A percentile compares a stretch with the other conserved stretches of the same genome.
phyloP scores from a whole-genome alignment of 805 yeast genomes.

The Pichia deserticola region DNA sequence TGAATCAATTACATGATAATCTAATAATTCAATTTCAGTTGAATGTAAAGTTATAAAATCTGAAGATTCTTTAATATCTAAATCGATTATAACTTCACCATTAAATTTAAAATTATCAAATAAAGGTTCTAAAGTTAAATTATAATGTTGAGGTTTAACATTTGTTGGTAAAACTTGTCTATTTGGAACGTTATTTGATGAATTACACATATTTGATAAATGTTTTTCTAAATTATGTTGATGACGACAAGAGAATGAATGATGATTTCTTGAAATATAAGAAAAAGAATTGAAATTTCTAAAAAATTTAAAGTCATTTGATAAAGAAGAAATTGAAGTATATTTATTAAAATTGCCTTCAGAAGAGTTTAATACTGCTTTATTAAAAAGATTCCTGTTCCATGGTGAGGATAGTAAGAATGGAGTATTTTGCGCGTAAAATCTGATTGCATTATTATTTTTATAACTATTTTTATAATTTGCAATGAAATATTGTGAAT shows the following conservation, averaged over 20 bases:
- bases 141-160: constrained; percentile 74
- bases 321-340: neutral
- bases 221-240: constrained; percentile 4
- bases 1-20: constrained; percentile 13
- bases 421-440: neutral
- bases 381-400: neutral
- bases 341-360: neutral
- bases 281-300: neutral
- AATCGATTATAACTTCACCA: constrained; percentile 47
- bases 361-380: neutral
- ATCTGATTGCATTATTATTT: too few species aligned
- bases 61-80: constrained; percentile 40
- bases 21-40: constrained; percentile 22
- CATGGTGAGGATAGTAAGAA: neutral
- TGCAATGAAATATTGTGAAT: too few species aligned
- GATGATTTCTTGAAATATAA: neutral
- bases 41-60: constrained; percentile 41
- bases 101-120: constrained; percentile 37
- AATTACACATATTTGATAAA: constrained; percentile 1
- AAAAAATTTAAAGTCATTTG: neutral
- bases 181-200: neutral
- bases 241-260: constrained; percentile 3
- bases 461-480: too few species aligned
- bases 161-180: constrained; percentile 33
- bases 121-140: constrained; percentile 39